Conservation (phyloP, 345 rosid species). For the Salix viminalis region DNA sequence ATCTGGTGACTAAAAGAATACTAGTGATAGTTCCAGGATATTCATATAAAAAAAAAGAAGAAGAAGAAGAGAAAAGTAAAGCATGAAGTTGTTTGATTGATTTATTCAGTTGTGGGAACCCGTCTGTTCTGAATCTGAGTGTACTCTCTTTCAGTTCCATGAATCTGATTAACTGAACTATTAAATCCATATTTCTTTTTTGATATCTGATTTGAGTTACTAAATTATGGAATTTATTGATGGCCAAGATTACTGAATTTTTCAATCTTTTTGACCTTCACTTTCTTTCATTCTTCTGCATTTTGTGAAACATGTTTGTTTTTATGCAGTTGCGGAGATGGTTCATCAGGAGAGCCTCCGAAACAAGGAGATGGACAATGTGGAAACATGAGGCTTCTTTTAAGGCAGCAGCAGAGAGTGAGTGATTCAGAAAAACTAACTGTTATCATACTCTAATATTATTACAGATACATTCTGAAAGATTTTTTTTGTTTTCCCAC, state of each 20-base stretch:
- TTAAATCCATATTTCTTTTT: neutral
- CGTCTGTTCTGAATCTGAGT: neutral
- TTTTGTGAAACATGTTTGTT: slow-evolving; percentile 1
- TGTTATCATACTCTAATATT: neutral
- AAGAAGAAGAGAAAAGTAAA: neutral
- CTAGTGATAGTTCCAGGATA: neutral
- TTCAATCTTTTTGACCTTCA: neutral
- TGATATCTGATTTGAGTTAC: neutral
- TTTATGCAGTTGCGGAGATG: slow-evolving; percentile 71
- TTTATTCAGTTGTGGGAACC: neutral
- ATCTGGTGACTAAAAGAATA: neutral
- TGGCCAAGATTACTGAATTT: neutral
- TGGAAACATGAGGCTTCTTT: slow-evolving; percentile 80
- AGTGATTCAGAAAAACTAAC: slow-evolving; percentile 6
- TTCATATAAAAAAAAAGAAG: neutral
- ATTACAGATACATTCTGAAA: neutral
- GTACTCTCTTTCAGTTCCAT: neutral
- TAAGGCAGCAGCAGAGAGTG: slow-evolving; percentile 77
- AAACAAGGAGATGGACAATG: slow-evolving; percentile 71
- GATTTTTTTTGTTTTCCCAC: neutral
- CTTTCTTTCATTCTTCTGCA: neutral
- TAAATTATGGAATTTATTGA: neutral
- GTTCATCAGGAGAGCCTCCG: slow-evolving; percentile 60
- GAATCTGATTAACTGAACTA: neutral
- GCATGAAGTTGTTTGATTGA: neutral